Evolutionary conservation across 2,329 filamentous ascomycete genomes (phyloP).

Genomic region (Lasiodiplodia gonubiensis): DNA sequence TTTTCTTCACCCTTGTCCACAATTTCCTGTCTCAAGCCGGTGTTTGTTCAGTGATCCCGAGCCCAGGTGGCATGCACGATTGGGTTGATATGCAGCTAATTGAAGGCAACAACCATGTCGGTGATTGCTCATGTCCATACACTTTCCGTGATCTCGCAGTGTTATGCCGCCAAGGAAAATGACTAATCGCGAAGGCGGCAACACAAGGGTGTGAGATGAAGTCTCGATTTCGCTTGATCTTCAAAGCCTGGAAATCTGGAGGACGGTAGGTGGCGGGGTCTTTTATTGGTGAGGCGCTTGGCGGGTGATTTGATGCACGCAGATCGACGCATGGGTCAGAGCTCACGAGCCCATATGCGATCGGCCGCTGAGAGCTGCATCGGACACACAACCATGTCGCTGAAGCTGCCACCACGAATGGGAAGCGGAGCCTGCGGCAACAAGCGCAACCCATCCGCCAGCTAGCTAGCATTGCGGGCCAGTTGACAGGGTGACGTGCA

Average conservation of each 20-base stretch:
- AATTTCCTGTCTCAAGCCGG: neutral
- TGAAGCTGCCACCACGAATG: neutral
- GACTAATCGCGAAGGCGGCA: neutral
- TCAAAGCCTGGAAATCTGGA: neutral
- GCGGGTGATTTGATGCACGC: conserved; percentile 10
- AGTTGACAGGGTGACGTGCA: conserved; percentile 13
- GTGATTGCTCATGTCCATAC: too few relatives aligned
- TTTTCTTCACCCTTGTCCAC: neutral
- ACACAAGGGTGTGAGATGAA: too few relatives aligned
- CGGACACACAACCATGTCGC: neutral
- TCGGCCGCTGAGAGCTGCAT: neutral
- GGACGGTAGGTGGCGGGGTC: neutral
- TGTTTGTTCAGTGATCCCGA: neutral
- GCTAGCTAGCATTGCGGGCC: neutral
- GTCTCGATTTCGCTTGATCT: neutral
- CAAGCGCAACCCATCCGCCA: neutral
- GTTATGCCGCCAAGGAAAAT: too few relatives aligned
- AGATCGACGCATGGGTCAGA: conserved; percentile 9
- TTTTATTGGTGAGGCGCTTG: neutral
- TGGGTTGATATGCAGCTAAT: neutral
- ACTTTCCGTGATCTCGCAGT: too few relatives aligned
- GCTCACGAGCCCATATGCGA: conserved; percentile 9
- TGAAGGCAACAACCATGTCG: neutral
- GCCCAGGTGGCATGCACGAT: neutral
- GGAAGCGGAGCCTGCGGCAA: neutral